A percentile compares a stretch with the other conserved stretches of the same genome.
Evolutionary conservation across 2,329 filamentous ascomycete genomes (phyloP).

Genomic region (Cryphonectria naterciae): DNA sequence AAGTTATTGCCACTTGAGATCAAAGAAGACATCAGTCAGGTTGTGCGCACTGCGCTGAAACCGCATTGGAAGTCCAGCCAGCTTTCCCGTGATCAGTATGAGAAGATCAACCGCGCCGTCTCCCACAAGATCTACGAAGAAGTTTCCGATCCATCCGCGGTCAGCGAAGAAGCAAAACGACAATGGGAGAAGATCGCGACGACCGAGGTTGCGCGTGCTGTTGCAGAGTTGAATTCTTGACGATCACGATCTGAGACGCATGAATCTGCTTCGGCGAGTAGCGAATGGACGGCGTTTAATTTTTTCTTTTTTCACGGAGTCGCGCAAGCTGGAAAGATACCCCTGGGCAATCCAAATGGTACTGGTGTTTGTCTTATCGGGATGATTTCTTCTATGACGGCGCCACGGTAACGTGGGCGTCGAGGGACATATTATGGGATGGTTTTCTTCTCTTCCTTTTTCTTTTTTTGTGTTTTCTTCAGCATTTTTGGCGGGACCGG

Average conservation of each 20-base stretch:
- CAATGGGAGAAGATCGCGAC: conserved; percentile 77
- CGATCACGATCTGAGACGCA: conserved; percentile 33
- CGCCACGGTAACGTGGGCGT: conserved; percentile 22
- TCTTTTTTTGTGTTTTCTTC: conserved; percentile 16
- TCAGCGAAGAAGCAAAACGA: conserved; percentile 68
- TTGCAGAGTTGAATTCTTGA: conserved; percentile 61
- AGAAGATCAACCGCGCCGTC: conserved; percentile 86
- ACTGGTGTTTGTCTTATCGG: conserved; percentile 25
- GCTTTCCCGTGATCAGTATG: conserved; percentile 88
- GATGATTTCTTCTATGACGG: conserved; percentile 10
- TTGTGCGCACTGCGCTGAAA: conserved; percentile 82
- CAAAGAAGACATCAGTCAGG: conserved; percentile 86
- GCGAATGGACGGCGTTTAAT: conserved; percentile 26
- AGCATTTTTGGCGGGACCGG: conserved; percentile 17
- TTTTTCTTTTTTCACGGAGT: conserved; percentile 27
- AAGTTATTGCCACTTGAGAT: conserved; percentile 72
- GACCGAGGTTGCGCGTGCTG: conserved; percentile 77
- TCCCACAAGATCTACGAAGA: conserved; percentile 86
- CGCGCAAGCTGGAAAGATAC: conserved; percentile 34
- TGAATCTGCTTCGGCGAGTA: conserved; percentile 25
- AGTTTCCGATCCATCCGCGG: conserved; percentile 55
- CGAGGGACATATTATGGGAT: conserved; percentile 18
- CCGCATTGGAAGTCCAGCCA: conserved; percentile 80
- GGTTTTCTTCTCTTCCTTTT: neutral
- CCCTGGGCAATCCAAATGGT: conserved; percentile 27